Base-by-base conservation (phyloP, 352 stramenopile genomes). In the Pelagophyceae sp. region DNA sequence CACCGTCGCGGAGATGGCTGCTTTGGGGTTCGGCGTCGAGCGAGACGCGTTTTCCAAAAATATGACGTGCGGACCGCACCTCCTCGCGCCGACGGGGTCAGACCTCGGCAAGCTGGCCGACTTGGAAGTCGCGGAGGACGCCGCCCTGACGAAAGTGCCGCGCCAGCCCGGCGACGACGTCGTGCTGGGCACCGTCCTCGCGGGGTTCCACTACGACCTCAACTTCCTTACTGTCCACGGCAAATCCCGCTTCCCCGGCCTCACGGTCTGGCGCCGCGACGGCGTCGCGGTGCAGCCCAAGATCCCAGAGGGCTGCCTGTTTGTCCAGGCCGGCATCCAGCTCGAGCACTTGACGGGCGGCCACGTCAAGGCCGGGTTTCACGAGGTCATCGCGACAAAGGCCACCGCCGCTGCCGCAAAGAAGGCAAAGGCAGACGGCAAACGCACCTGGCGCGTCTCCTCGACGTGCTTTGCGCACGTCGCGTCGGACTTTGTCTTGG, bases 201-300 rank as follows among this genome's bases (percentile, higher is more conserved):
- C 92, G 27, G 90, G 90, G n/a, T 97, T 93, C 79, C 92, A 97
- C 83, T 95, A 95, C 80, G 90, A 97, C 77, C 81, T 97, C n/a
- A 96, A 96, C 82, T 82, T 96, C 77, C 80, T 97, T 38, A 97
- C 91, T 2, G 95, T 97, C 77, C 92, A 97, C 83, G 92, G 91
- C 81, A 95, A 95, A 80, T 94, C 87, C 54, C 84, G 91, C 35
- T 96, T 93, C 82, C 92, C 91, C 15, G 92, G 92, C 1, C 85
- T 97, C 3, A 90, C 88, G 82, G 89, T 97, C 54, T 97, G 91
- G 92, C 87, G 93, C 0, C 88, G 90, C 72, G 90, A 95, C 81
- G 82, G 82, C 38, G 11, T 31, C 33, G 67, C 77, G 72, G 78
- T 77, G 23, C 20, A 20, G 3, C 71, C 71, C 40, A 29, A 45